Evolutionary conservation across 1,139 yeast species (phyloP).

Genomic region (Insectozyma bohioensis): DNA sequence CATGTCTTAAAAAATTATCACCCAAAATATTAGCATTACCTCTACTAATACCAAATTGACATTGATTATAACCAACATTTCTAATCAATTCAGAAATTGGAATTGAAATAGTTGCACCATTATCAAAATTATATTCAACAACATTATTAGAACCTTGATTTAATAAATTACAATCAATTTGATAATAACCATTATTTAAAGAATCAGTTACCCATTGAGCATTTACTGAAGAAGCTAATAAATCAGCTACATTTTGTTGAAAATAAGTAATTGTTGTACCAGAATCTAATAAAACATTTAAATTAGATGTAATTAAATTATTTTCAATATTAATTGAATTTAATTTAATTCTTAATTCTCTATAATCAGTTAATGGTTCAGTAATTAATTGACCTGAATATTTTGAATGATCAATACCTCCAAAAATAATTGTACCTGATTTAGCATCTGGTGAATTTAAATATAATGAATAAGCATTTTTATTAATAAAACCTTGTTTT

Average conservation of each 20-base stretch:
- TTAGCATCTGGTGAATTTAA: slow-evolving; percentile 22
- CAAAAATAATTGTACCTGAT: slow-evolving; percentile 28
- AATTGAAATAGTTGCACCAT: slow-evolving; percentile 5
- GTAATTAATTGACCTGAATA: slow-evolving; percentile 21
- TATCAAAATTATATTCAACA: slow-evolving; percentile 5
- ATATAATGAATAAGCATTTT: slow-evolving; percentile 37
- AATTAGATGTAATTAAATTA: not conserved
- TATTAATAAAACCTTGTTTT: slow-evolving; percentile 47
- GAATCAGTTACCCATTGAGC: slow-evolving; percentile 19
- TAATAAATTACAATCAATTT: not conserved
- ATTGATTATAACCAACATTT: too few relatives aligned
- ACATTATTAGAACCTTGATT: slow-evolving; percentile 2
- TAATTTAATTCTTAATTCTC: slow-evolving; percentile 7
- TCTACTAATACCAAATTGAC: too few relatives aligned
- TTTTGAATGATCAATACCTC: slow-evolving; percentile 30
- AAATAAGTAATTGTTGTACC: slow-evolving; percentile 32
- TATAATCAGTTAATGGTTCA: slow-evolving; percentile 9
- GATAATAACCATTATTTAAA: slow-evolving; percentile 1
- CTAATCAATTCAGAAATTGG: too few relatives aligned
- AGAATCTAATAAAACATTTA: slow-evolving; percentile 19
- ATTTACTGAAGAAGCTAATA: slow-evolving; percentile 17
- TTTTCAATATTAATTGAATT: slow-evolving; percentile 2
- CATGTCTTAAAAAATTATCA: slow-evolving; percentile 30
- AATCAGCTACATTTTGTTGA: slow-evolving; percentile 16
- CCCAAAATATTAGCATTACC: slow-evolving; percentile 20